Base-by-base conservation (phyloP, 192 early-diverging fungal genomes). In the Pilobolus umbonatus region DNA sequence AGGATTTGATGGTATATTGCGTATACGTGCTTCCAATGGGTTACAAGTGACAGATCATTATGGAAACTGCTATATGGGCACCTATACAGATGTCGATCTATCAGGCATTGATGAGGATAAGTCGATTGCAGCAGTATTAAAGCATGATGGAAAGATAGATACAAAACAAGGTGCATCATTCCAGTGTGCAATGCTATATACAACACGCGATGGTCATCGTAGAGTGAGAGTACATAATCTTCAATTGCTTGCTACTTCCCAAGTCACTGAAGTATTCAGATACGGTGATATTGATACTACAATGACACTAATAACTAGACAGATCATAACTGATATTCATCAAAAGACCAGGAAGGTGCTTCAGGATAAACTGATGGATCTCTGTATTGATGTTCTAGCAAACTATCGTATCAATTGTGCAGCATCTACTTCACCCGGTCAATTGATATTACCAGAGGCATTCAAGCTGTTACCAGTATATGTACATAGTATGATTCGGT, bases 121-220 rank as follows among this genome's bases (percentile, higher is more conserved):
- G 65, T 80, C 93, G 0, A 83, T 98, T 64, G 96, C 83, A 1
- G 88, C 89, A 26, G 71, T 83, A n/a, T 70, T 99, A 59, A 89
- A 89, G 64, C 87, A 98, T 64, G 96, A 99, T 42, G 87, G 87
- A 30, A 92, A 92, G 65, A 79, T 99, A 30, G 93, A 99, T 54
- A 88, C 92, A 47, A 85, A 85, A 39, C 83, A 79, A 19, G 89
- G 90, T 43, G 85, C 84, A 9, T 86, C 82, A n/a, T 90, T 99
- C 82, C 96, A 99, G 68, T 84, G 82, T n/a, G 96, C 96, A 5
- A 72, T 99, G 51, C 74, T 99, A 40, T 99, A 99, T 79, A 99
- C 96, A 4, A 95, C 91, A 0, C 83, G 91, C 1, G 76, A 72
- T 17, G 96, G 96, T 4, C 76, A 90, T 46, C 87, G 96, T 10